A percentile compares a stretch with the other conserved stretches of the same genome.
Evolutionary conservation across 2,329 filamentous ascomycete species (phyloP).

Genomic region (Fusarium secorum): DNA sequence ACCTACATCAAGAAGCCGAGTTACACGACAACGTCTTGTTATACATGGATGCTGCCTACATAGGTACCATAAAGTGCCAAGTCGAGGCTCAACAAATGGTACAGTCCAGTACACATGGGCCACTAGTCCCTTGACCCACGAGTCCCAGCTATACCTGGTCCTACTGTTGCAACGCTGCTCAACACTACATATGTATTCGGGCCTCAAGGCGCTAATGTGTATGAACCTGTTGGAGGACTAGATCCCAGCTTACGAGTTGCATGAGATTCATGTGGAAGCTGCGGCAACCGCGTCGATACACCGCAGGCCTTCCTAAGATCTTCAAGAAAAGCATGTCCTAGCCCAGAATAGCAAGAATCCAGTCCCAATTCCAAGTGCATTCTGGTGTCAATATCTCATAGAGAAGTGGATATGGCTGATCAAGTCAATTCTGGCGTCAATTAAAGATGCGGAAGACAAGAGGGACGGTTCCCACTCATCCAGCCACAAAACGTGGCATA

Average conservation of each 20-base stretch:
- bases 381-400: background rate
- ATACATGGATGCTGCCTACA: background rate
- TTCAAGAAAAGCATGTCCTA: background rate
- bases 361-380: background rate
- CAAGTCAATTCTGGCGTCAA: background rate
- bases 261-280: background rate
- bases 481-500: constrained; percentile 8
- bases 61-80: background rate
- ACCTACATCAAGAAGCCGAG: background rate
- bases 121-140: background rate
- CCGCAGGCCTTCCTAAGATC: background rate
- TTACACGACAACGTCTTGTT: background rate
- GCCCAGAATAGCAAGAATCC: background rate
- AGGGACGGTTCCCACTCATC: background rate
- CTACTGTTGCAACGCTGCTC: background rate
- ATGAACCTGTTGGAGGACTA: background rate
- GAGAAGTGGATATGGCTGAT: background rate
- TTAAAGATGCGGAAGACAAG: background rate
- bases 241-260: background rate
- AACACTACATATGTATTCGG: background rate
- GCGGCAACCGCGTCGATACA: constrained; percentile 2
- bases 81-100: constrained; percentile 12
- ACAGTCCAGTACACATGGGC: background rate
- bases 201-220: background rate
- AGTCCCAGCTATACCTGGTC: background rate